phyloP scores from a whole-genome alignment of 306 rosid species.

The Pyrus betulifolia region DNA sequence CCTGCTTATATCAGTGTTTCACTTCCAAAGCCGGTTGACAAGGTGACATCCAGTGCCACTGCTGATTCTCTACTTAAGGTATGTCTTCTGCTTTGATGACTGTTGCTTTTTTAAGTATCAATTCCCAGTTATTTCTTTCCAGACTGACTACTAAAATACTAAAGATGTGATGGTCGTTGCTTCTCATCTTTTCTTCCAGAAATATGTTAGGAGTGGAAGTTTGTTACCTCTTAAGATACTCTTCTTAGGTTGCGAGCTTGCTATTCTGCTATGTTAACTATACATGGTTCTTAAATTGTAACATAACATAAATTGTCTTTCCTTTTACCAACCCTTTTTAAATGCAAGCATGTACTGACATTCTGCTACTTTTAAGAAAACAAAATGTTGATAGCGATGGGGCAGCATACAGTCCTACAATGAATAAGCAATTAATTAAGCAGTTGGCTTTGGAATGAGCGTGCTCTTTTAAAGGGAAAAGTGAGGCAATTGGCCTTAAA shows the following conservation, averaged over 20 bases:
- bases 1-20: slow-evolving; percentile 92
- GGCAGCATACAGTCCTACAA: neutral
- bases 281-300: neutral
- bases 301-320: neutral
- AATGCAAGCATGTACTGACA: neutral
- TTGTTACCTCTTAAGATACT: neutral
- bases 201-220: neutral
- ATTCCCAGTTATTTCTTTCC: neutral
- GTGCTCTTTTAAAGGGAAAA: neutral
- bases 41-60: slow-evolving; percentile 48
- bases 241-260: neutral
- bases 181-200: neutral
- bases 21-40: slow-evolving; percentile 51
- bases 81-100: slow-evolving; percentile 14
- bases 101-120: neutral
- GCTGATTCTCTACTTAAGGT: slow-evolving; percentile 81
- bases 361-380: neutral
- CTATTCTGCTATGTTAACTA: neutral
- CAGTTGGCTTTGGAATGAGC: neutral
- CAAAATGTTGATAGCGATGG: neutral
- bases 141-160: neutral
- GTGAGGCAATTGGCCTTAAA: neutral
- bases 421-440: neutral
- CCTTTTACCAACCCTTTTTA: neutral
- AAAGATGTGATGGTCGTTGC: neutral